Base-by-base conservation (phyloP, 148 eudicot genomes). In the Silene conica region DNA sequence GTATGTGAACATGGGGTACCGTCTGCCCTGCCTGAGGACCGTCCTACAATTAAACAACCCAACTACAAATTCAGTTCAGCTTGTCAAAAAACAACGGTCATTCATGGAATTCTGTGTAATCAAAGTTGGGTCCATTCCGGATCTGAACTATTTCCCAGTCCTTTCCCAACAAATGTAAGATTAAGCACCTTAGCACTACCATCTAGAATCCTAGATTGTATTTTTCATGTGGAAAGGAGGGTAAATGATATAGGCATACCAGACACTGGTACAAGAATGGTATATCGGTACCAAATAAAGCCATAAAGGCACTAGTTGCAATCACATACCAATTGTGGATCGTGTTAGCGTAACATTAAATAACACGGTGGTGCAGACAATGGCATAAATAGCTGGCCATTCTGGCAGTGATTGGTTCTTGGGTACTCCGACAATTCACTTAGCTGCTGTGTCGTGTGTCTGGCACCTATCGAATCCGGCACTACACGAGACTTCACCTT, bases 11-110 rank as follows among this genome's bases (percentile, higher is more conserved):
- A 82, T 94, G 98, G 11, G 98, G 85, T 26, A 94, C 98, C 2
- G 90, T 83, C 76, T 94, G 97, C 50, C 97, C 98, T 50, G 98
- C 91, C 82, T 89, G 88, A 8, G 96, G 97, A 22, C 98, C 98
- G 78, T 91, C 98, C 98, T 94, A 75, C 26, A 52, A 57, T 34
- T 70, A 61, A 64, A 52, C 48, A 62, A 57, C 61, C 19, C 43
- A 4, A 16, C 1, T 26, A 46, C 26, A 3, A 74, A 31, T 26
- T 69, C 31, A 55, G 55, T 57, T 45, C 8, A 5, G 75, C n/a
- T 10, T 6, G 38, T 6, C 22, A 25, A 64, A 64, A 31, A 34
- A 43, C 50, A 21, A 63, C 15, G 68, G 68, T 64, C 43, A 31
- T 6, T 43, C 3, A 11, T 66, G 15, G 31, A 26, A 26, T 26